Percentiles rank a stretch among this genome's conserved stretches.
These are phyloP conservation scores for Hymenochaete sp. DNA, from an alignment of 1,284 basidiomycete species.

Conservation along the genomic window DNA sequence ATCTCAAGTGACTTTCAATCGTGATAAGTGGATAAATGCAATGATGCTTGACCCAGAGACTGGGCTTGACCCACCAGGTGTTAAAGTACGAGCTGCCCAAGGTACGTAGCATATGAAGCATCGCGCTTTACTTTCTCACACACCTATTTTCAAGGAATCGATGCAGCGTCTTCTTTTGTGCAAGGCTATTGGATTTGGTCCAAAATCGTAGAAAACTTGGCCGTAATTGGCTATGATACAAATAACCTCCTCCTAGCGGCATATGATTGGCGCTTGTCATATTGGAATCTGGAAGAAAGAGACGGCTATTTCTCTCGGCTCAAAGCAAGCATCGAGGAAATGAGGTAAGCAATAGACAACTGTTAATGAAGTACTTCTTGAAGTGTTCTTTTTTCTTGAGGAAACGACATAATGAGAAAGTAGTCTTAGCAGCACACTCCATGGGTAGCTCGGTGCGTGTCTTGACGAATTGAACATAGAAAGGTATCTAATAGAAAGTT, in stretches of 20 bases:
- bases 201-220: slow-evolving; percentile 91
- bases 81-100: slow-evolving; percentile 87
- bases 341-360: slow-evolving; percentile 43
- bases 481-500: slow-evolving; percentile 6
- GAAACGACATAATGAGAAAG: slow-evolving; percentile 67
- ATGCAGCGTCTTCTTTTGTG: slow-evolving; percentile 86
- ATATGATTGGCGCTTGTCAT: slow-evolving; percentile 90
- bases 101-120: slow-evolving; percentile 34
- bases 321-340: slow-evolving; percentile 78
- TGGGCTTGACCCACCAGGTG: slow-evolving; percentile 85
- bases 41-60: slow-evolving; percentile 88
- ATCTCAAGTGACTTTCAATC: slow-evolving; percentile 78
- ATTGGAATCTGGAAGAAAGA: slow-evolving; percentile 83
- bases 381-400: slow-evolving; percentile 28
- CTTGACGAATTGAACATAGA: neutral
- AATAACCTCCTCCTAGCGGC: slow-evolving; percentile 83
- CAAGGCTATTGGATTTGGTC: slow-evolving; percentile 96
- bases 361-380: neutral
- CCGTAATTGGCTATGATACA: slow-evolving; percentile 85
- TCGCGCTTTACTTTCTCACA: slow-evolving; percentile 15
- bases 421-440: slow-evolving; percentile 82
- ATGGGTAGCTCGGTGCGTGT: slow-evolving; percentile 72
- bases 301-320: slow-evolving; percentile 90
- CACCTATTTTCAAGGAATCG: slow-evolving; percentile 36
- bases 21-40: slow-evolving; percentile 81